Percentiles rank a stretch among this genome's conserved stretches.
Evolutionary conservation across 331 rosid species (phyloP).

Genomic region (Acacia concinna): DNA sequence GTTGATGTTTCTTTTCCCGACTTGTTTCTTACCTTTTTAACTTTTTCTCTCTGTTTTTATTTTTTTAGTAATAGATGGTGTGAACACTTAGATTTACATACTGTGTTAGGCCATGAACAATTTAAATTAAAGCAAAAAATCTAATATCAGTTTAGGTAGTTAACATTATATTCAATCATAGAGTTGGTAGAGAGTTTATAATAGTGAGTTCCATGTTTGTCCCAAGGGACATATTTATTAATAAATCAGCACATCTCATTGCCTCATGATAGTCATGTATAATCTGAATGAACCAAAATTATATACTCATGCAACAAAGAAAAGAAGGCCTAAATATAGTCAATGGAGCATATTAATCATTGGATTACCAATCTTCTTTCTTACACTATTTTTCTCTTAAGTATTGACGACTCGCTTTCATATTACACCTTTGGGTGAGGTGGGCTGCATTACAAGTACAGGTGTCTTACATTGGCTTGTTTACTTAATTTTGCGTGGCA

Average conservation of each 20-base stretch:
- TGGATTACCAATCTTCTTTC: background rate
- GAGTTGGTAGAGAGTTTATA: too few relatives aligned
- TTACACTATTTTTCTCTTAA: background rate
- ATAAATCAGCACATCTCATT: too few relatives aligned
- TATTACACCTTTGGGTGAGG: background rate
- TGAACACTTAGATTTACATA: too few relatives aligned
- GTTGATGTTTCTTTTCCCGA: background rate
- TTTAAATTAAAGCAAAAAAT: too few relatives aligned
- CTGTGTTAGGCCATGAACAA: too few relatives aligned
- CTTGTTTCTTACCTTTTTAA: background rate
- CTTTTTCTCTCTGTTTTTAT: background rate
- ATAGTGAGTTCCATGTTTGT: too few relatives aligned
- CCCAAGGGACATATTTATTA: too few relatives aligned
- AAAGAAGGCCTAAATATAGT: background rate
- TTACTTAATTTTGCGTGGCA: conserved; percentile 2
- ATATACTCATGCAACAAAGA: background rate
- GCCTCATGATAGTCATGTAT: too few relatives aligned
- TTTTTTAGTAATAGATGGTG: too few relatives aligned
- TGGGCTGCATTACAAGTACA: background rate
- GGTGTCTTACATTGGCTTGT: background rate
- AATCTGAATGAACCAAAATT: too few relatives aligned
- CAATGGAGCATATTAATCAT: background rate
- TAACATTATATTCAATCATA: too few relatives aligned
- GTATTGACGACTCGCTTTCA: background rate
- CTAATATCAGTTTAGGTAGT: too few relatives aligned